A percentile compares a stretch with the other conserved stretches of the same genome.
These are phyloP conservation scores for Boeremia exigua DNA, from an alignment of 2,329 filamentous ascomycete species.

Conservation along the genomic window DNA sequence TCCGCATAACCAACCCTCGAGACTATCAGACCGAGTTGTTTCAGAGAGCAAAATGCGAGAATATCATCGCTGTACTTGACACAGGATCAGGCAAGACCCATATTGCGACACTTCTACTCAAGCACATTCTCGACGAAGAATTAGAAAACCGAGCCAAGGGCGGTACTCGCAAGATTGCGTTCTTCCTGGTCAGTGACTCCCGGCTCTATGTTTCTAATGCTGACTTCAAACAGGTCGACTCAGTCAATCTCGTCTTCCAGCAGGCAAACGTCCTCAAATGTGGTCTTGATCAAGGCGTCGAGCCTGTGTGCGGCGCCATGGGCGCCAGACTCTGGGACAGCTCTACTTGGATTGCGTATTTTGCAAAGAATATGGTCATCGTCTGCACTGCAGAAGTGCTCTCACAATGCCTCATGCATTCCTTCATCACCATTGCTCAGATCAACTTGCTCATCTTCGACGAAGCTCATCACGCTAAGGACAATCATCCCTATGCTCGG, in stretches of 20 bases:
- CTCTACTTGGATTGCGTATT: slow-evolving; percentile 64
- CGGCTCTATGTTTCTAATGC: background rate
- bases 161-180: slow-evolving; percentile 69
- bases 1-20: slow-evolving; percentile 76
- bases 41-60: slow-evolving; percentile 81
- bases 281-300: slow-evolving; percentile 79
- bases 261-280: slow-evolving; percentile 81
- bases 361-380: slow-evolving; percentile 76
- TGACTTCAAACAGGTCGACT: slow-evolving; percentile 68
- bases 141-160: slow-evolving; percentile 70
- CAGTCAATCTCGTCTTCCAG: slow-evolving; percentile 87
- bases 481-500: slow-evolving; percentile 84
- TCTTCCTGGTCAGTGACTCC: slow-evolving; percentile 72
- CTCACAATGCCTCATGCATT: slow-evolving; percentile 75
- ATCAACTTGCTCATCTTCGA: slow-evolving; percentile 95
- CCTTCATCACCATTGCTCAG: slow-evolving; percentile 78
- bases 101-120: slow-evolving; percentile 87
- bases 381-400: slow-evolving; percentile 93
- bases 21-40: slow-evolving; percentile 95
- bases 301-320: slow-evolving; percentile 76
- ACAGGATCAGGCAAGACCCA: slow-evolving; percentile 97
- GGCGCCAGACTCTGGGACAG: slow-evolving; percentile 66
- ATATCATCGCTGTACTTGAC: slow-evolving; percentile 91
- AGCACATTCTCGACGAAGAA: slow-evolving; percentile 77
- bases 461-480: slow-evolving; percentile 95